Conservation (phyloP, 2,329 filamentous ascomycete genomes). For the Hypoxylon sp. region DNA sequence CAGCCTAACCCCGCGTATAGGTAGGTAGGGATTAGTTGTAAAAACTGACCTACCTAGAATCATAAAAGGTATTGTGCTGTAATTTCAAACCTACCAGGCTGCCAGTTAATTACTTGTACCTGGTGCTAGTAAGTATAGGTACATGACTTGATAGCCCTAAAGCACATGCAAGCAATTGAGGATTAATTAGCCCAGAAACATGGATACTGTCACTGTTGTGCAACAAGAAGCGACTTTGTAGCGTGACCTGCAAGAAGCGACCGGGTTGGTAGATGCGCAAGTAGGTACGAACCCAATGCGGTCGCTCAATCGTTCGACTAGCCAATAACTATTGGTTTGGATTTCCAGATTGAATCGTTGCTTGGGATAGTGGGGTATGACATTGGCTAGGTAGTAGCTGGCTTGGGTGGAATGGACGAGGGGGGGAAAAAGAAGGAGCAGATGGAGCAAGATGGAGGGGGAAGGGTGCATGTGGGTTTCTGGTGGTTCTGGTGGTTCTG, state of each 20-base stretch:
- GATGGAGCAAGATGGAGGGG: neutral
- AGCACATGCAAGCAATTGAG: too few species aligned
- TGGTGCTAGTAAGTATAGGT: too few species aligned
- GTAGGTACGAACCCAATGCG: conserved; percentile 18
- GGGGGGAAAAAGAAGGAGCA: neutral
- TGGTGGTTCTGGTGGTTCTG: conserved; percentile 7
- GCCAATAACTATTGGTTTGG: conserved; percentile 31
- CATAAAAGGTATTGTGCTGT: too few species aligned
- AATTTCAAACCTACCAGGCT: too few species aligned
- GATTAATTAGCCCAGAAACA: conserved; percentile 32
- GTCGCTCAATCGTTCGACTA: conserved; percentile 25
- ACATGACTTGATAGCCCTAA: neutral
- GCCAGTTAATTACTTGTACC: too few species aligned
- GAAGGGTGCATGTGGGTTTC: neutral
- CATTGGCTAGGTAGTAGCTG: too few species aligned
- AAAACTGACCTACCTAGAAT: too few species aligned
- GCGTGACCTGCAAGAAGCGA: conserved; percentile 19
- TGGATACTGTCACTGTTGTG: conserved; percentile 1
- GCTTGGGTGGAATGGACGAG: conserved; percentile 1
- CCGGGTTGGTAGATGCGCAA: conserved; percentile 12
- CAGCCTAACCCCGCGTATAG: too few species aligned
- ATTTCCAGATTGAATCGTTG: conserved; percentile 28
- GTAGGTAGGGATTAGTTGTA: too few species aligned
- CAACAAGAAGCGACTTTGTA: conserved; percentile 23
- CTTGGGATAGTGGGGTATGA: conserved; percentile 32